A percentile compares a stretch with the other conserved stretches of the same genome.
Conservation (phyloP, 2,329 filamentous ascomycete genomes). For the Fusarium verrucosum region DNA sequence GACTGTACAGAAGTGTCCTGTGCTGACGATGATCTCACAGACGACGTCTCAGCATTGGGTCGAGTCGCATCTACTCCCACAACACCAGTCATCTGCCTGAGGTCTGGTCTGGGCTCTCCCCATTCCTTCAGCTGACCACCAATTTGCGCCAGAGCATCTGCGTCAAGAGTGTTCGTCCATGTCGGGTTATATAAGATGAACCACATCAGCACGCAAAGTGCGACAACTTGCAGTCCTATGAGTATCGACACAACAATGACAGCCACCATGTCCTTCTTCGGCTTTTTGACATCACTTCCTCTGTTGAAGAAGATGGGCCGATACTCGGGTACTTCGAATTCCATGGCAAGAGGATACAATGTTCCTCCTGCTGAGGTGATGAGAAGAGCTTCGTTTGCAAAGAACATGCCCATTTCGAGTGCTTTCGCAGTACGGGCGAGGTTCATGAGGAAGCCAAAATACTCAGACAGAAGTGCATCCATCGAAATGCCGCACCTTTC, state of each 20-base stretch:
- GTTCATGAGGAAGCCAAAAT: no score
- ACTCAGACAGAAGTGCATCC: no score
- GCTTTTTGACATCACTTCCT: slow-evolving; percentile 1
- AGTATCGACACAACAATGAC: slow-evolving; percentile 9
- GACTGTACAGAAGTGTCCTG: neutral
- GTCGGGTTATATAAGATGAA: slow-evolving; percentile 11
- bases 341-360: no score
- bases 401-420: slow-evolving; percentile 24
- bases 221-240: slow-evolving; percentile 5
- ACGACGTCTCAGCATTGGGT: neutral
- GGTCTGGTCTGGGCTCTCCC: neutral
- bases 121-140: slow-evolving; percentile 14
- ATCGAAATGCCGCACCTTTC: neutral
- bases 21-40: neutral
- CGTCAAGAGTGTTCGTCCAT: slow-evolving; percentile 23
- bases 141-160: slow-evolving; percentile 11
- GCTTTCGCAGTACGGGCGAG: neutral
- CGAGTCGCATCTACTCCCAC: neutral
- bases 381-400: slow-evolving; percentile 28
- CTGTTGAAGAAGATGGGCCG: neutral
- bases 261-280: neutral
- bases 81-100: neutral
- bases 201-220: neutral
- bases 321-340: no score
- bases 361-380: neutral